These are phyloP conservation scores for Colletotrichum orchidophilum DNA, from an alignment of 2,329 filamentous ascomycete genomes.

Conservation along the genomic window DNA sequence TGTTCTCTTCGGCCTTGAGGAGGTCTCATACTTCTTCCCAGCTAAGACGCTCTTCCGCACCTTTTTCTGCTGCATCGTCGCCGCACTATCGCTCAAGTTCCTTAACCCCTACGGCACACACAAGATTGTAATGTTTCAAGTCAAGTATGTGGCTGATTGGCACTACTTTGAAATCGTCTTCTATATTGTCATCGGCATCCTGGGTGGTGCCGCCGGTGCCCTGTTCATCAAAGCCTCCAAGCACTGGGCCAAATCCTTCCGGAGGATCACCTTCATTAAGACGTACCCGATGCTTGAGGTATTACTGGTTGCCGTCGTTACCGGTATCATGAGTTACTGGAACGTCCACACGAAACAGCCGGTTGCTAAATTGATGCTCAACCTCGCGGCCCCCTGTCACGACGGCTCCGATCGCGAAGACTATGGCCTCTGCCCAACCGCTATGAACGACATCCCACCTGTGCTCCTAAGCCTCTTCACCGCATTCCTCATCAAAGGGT, in stretches of 20 bases:
- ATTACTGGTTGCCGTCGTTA: conserved; percentile 84
- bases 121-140: conserved; percentile 97
- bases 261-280: conserved; percentile 83
- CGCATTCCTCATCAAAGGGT: conserved; percentile 89
- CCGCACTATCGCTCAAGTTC: conserved; percentile 91
- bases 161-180: conserved; percentile 87
- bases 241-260: conserved; percentile 89
- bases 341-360: conserved; percentile 89
- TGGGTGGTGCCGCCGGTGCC: conserved; percentile 87
- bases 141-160: conserved; percentile 92
- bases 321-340: conserved; percentile 90
- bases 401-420: conserved; percentile 69
- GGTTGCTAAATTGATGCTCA: conserved; percentile 89
- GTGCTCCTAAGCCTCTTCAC: conserved; percentile 77
- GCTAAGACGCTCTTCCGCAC: conserved; percentile 97
- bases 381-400: conserved; percentile 87
- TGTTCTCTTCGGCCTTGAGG: conserved; percentile 91
- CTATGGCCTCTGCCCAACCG: conserved; percentile 80
- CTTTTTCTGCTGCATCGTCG: conserved; percentile 97
- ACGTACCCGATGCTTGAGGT: conserved; percentile 87
- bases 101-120: conserved; percentile 94
- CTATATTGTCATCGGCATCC: conserved; percentile 86
- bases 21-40: conserved; percentile 97
- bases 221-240: conserved; percentile 96
- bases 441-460: conserved; percentile 78